Conservation (phyloP, 2,329 filamentous ascomycete genomes). For the Cytospora leucostoma region DNA sequence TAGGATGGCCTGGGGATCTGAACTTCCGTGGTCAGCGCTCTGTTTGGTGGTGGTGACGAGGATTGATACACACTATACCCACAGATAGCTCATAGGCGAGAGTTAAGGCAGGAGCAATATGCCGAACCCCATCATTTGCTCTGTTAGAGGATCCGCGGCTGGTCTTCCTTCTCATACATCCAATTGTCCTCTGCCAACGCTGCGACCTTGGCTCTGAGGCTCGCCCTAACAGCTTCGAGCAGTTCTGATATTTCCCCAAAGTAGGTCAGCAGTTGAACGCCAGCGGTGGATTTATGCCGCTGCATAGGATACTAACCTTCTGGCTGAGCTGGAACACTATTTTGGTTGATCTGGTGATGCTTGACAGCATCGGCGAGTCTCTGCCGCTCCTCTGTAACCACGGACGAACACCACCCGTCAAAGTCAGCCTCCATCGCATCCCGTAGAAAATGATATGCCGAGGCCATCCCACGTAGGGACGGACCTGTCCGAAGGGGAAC, state of each 20-base stretch:
- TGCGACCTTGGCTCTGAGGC: constrained; percentile 70
- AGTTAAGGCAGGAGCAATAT: constrained; percentile 12
- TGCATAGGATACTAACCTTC: constrained; percentile 54
- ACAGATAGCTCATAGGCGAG: constrained; percentile 4
- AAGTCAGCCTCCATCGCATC: background rate
- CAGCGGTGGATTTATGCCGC: background rate
- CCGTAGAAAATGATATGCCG: constrained; percentile 22
- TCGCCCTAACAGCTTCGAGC: constrained; percentile 67
- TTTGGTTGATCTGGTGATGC: constrained; percentile 59
- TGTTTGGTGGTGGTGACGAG: constrained; percentile 14
- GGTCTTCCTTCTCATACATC: constrained; percentile 80
- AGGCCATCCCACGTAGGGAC: too few relatives aligned
- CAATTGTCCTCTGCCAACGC: constrained; percentile 81
- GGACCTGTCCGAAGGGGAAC: background rate
- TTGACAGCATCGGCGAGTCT: constrained; percentile 62
- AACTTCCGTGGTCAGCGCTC: background rate
- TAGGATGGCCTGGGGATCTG: constrained; percentile 38
- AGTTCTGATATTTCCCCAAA: constrained; percentile 55
- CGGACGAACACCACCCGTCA: background rate
- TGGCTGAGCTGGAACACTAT: constrained; percentile 60
- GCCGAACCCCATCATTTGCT: background rate
- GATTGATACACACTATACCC: constrained; percentile 19
- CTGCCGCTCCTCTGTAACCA: constrained; percentile 56
- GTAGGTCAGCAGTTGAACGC: constrained; percentile 22
- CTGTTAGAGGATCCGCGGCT: constrained; percentile 38